phyloP scores from a whole-genome alignment of 495 filamentous ascomycete genomes.

The Cladorrhinum samala region DNA sequence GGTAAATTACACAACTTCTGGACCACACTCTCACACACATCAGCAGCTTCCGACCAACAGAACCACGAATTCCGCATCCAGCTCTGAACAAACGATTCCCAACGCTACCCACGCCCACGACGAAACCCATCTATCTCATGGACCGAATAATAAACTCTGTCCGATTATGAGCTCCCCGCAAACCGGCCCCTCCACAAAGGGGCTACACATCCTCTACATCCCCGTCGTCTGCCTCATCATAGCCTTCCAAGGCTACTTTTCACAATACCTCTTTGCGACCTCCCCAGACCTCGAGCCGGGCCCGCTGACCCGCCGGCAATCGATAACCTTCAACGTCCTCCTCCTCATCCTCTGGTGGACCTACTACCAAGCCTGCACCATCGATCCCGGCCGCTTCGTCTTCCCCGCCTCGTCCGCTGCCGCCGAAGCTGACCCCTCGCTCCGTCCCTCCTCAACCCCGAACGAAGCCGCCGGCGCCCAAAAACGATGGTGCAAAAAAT shows the following conservation, averaged over 20 bases:
- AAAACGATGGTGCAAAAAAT: constrained; percentile 78
- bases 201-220: constrained; percentile 50
- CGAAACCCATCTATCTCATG: too few relatives aligned
- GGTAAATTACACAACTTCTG: too few relatives aligned
- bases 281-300: constrained; percentile 56
- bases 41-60: too few relatives aligned
- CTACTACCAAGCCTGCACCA: constrained; percentile 70
- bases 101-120: too few relatives aligned
- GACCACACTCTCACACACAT: too few relatives aligned
- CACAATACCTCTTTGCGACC: constrained; percentile 71
- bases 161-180: constrained; percentile 17
- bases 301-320: constrained; percentile 55
- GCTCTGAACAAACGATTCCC: too few relatives aligned
- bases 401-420: constrained; percentile 30
- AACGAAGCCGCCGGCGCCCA: constrained; percentile 3
- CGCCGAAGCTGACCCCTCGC: constrained; percentile 19
- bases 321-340: constrained; percentile 66
- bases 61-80: too few relatives aligned
- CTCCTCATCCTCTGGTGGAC: constrained; percentile 69
- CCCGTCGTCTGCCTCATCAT: constrained; percentile 66
- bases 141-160: background rate
- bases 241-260: constrained; percentile 72
- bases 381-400: constrained; percentile 62
- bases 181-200: constrained; percentile 24
- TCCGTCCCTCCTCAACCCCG: constrained; percentile 1